These are phyloP conservation scores for Hydnomerulius pinastri DNA, from an alignment of 768 basidiomycete genomes.

Conservation along the genomic window DNA sequence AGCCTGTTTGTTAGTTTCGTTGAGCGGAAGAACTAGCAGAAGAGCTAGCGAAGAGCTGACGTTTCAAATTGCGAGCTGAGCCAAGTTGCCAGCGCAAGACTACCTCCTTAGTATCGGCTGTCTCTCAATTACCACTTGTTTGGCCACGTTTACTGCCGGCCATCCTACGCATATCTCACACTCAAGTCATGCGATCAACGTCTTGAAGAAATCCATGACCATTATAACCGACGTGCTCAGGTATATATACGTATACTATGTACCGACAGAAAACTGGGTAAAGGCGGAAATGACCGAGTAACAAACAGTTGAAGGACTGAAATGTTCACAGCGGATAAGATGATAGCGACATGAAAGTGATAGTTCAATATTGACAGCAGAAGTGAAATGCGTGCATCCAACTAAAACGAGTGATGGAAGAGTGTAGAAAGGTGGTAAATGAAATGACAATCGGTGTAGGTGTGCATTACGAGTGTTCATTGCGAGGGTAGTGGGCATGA, in stretches of 20 bases:
- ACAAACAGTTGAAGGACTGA: not conserved
- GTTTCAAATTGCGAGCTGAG: slow-evolving; percentile 9
- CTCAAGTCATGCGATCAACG: not conserved
- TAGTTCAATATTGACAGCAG: slow-evolving; percentile 32
- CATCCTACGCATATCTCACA: too few relatives aligned
- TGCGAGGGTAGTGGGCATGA: slow-evolving; percentile 34
- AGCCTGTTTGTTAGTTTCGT: too few relatives aligned
- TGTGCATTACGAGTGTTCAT: slow-evolving; percentile 40
- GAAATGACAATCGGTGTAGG: slow-evolving; percentile 26
- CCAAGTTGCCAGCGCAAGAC: not conserved
- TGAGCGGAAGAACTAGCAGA: slow-evolving; percentile 1
- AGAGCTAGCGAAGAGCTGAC: slow-evolving; percentile 11
- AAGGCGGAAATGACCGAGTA: slow-evolving; percentile 1
- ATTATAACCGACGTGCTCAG: slow-evolving; percentile 21
- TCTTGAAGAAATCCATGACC: slow-evolving; percentile 6
- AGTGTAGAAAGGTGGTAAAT: slow-evolving; percentile 14
- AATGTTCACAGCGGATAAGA: slow-evolving; percentile 12
- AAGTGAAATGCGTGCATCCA: slow-evolving; percentile 30
- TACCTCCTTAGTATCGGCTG: slow-evolving; percentile 5
- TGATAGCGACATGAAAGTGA: slow-evolving; percentile 18
- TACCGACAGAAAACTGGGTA: slow-evolving; percentile 10
- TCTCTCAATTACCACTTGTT: slow-evolving; percentile 18
- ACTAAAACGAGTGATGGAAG: slow-evolving; percentile 21
- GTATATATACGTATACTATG: slow-evolving; percentile 15
- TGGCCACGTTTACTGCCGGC: slow-evolving; percentile 28